Conservation (phyloP, 2,329 filamentous ascomycete species). For the Passalora sequoiae region DNA sequence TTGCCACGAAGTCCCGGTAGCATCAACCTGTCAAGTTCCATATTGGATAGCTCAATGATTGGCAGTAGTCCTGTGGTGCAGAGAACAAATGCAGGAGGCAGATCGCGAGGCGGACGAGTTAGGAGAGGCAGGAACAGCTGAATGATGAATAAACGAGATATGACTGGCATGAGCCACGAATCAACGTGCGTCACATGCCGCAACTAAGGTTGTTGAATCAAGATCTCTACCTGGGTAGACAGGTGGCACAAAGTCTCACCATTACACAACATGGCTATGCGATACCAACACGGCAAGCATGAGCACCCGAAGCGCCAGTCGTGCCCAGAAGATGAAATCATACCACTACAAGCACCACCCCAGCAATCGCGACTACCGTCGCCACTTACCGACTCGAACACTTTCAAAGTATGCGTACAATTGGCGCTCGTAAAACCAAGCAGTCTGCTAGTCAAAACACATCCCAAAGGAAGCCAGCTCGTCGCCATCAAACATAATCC, state of each 20-base stretch:
- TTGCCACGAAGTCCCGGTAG: conserved; percentile 32
- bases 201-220: too few relatives aligned
- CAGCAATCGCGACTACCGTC: neutral
- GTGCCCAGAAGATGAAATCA: neutral
- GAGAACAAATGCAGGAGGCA: conserved; percentile 16
- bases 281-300: too few relatives aligned
- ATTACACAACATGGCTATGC: neutral
- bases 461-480: neutral
- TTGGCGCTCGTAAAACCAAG: neutral
- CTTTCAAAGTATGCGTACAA: neutral
- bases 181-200: too few relatives aligned
- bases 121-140: conserved; percentile 5
- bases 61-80: conserved; percentile 35
- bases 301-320: neutral
- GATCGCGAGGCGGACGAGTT: conserved; percentile 7
- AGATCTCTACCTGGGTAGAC: too few relatives aligned
- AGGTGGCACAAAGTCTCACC: too few relatives aligned
- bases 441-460: neutral
- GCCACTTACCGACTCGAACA: neutral
- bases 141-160: neutral
- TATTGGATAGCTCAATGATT: conserved; percentile 34
- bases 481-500: neutral
- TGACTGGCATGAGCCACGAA: too few relatives aligned
- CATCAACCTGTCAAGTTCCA: conserved; percentile 31
- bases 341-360: neutral